phyloP scores from a whole-genome alignment of 2,329 filamentous ascomycete species.

The Cordyceps tenuipes region DNA sequence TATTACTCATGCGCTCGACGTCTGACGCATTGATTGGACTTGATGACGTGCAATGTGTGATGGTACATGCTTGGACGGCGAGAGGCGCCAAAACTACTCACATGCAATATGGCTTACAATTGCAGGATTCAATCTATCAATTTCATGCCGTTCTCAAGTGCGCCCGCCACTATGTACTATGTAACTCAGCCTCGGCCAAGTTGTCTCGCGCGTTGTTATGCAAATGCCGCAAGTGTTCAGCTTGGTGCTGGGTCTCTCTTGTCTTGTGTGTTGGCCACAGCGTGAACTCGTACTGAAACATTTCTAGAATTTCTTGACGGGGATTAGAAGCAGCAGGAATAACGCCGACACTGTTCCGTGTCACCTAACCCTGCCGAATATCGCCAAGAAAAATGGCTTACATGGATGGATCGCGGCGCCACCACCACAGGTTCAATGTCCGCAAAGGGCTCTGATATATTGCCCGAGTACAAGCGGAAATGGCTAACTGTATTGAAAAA shows the following conservation, averaged over 20 bases:
- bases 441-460: neutral
- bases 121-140: neutral
- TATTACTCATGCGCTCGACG: neutral
- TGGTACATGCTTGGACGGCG: too few relatives aligned
- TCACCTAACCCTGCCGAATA: neutral
- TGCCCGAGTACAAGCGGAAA: neutral
- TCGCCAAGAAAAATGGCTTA: neutral
- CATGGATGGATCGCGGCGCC: neutral
- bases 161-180: too few relatives aligned
- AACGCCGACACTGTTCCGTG: neutral
- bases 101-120: too few relatives aligned
- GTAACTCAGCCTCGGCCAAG: too few relatives aligned
- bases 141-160: too few relatives aligned
- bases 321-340: neutral
- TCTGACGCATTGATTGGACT: neutral
- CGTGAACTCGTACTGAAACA: neutral
- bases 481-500: neutral
- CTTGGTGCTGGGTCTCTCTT: neutral
- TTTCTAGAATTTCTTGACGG: neutral
- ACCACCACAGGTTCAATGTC: neutral
- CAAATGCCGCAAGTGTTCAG: too few relatives aligned
- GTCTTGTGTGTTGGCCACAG: neutral
- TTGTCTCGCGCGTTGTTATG: too few relatives aligned
- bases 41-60: neutral
- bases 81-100: too few relatives aligned